Evolutionary conservation across 1,284 basidiomycete genomes (phyloP).

Genomic region (Trichosporon ovoides): DNA sequence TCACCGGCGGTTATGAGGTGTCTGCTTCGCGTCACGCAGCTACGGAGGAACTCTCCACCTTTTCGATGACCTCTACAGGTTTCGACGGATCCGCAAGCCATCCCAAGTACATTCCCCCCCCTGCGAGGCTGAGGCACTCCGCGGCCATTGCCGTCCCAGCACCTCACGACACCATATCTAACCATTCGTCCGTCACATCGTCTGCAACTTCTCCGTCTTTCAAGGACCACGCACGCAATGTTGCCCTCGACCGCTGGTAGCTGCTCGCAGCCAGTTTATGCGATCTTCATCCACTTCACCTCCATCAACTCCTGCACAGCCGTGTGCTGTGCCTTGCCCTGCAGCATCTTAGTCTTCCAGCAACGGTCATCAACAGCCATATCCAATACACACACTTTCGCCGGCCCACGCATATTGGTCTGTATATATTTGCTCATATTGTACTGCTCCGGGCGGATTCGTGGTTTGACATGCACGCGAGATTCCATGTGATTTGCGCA

Average conservation of each 20-base stretch:
- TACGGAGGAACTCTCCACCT: not conserved
- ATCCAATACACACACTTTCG: not conserved
- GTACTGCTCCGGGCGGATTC: not conserved
- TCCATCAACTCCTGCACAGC: not conserved
- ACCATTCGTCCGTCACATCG: not conserved
- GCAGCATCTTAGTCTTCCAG: not conserved
- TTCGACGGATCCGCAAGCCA: not conserved
- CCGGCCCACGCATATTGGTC: not conserved
- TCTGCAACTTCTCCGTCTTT: conserved; percentile 1
- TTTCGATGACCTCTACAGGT: not conserved
- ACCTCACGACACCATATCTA: not conserved
- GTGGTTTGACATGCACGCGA: not conserved
- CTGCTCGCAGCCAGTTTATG: not conserved
- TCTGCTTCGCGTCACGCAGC: not conserved
- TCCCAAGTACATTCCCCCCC: not conserved
- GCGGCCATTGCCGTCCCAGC: not conserved
- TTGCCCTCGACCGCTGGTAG: not conserved
- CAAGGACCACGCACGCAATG: not conserved
- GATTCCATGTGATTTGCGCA: too few relatives aligned
- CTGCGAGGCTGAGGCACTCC: not conserved
- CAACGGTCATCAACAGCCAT: not conserved
- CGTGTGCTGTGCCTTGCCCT: not conserved
- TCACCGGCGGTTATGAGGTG: not conserved
- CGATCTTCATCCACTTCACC: not conserved
- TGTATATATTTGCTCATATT: not conserved